Evolutionary conservation across 768 basidiomycete genomes (phyloP), one percentile per base, ranked within the genome.

Genomic region (Lanmaoa pseudosensibilis): DNA sequence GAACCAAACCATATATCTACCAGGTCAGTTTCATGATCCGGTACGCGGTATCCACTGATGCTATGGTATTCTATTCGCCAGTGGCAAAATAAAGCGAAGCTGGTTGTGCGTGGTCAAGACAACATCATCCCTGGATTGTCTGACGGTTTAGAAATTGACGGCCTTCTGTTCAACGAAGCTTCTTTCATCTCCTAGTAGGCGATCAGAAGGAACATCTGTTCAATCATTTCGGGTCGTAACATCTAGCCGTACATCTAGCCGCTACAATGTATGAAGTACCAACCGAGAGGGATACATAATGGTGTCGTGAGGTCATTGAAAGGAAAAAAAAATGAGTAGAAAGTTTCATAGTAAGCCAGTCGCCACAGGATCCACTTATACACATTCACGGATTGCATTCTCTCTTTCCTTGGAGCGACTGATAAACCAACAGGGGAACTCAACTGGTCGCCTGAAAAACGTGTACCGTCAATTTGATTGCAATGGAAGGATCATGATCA

Each of bases 1-100:
- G 92, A 39, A 93, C 92, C 21, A 94, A 95, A 72, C 96, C 94
- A 0, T 95, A 86, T 71, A 90, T 96, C 70, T 97, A 96, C 73
- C 92, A 95, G 83, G 94, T 89, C 51, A 52, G 84, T 75, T 39
- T 50, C 51, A 19, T 21, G 4, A 7, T 50, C 4, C 11, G 33
- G 43, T 21, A 8, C 5, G 15, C 21, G 19, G 1, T 13, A 15
- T 41, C 12, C 13, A 43, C 43, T 56, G 33, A 49, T 36, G 23
- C 27, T 39, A 48, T 41, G 51, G 2, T 44, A 1, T 37, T 2
- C 40, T 39, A 45, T 56, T 18, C 27, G 11, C 8, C 45, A 88
- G 85, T 87, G 81, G 78, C 73, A 78, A 64, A 87, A 86, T 69
- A 76, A 78, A 2, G 75, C 72, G n/a, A 81, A 76, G 54, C 70